Conservation (phyloP, 768 basidiomycete species). For the Lentinula sp. region DNA sequence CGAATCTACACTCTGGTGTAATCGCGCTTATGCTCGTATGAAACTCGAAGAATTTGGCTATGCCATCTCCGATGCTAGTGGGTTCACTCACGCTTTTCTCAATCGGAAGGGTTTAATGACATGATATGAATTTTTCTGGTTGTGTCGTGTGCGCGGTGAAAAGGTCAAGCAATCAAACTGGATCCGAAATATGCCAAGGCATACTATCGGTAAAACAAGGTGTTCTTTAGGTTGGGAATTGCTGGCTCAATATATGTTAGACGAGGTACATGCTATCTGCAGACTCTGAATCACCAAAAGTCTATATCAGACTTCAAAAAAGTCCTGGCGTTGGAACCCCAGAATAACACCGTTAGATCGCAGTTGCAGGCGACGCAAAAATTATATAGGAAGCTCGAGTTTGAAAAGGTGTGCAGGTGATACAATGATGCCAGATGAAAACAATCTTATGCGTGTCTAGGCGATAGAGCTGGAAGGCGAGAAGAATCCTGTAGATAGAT, state of each 20-base stretch:
- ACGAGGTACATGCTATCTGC: conserved; percentile 86
- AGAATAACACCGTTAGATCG: conserved; percentile 71
- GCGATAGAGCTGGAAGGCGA: conserved; percentile 93
- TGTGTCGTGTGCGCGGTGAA: conserved; percentile 1
- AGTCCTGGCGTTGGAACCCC: conserved; percentile 77
- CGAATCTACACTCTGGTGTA: conserved; percentile 91
- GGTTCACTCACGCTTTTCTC: conserved; percentile 21
- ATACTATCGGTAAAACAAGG: conserved; percentile 60
- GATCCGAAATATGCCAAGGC: conserved; percentile 91
- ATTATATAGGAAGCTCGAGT: conserved; percentile 82
- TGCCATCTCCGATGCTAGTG: conserved; percentile 83
- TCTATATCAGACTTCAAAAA: conserved; percentile 88
- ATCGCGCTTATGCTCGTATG: conserved; percentile 88
- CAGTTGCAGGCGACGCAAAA: conserved; percentile 90
- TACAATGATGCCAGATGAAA: neutral
- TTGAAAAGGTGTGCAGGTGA: conserved; percentile 69
- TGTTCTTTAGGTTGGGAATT: neutral
- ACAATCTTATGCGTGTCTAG: conserved; percentile 26
- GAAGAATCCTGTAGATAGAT: conserved; percentile 69
- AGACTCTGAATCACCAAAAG: conserved; percentile 80
- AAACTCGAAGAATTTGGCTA: conserved; percentile 93
- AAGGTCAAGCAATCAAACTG: conserved; percentile 80
- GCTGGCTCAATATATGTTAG: conserved; percentile 19
- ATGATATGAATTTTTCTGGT: neutral
- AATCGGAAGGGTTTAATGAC: neutral